Evolutionary conservation across 805 yeast genomes (phyloP), one percentile per base, ranked within the genome.

Genomic region (Candida ipomoeae): DNA sequence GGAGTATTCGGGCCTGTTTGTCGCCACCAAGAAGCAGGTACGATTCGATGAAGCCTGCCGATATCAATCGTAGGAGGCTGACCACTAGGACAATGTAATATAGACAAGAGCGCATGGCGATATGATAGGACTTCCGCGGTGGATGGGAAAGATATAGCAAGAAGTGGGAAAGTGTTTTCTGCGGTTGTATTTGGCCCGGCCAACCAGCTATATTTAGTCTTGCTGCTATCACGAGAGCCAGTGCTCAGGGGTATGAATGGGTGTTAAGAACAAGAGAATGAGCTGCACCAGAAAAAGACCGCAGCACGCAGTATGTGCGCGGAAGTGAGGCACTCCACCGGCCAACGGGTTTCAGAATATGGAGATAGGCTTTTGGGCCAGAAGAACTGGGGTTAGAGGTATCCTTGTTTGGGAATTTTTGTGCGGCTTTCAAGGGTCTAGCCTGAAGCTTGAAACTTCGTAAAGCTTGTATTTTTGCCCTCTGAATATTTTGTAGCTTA

Each of bases 1-100:
- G 49, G 1, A 58, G 50, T 2, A 48, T 36, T 10, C 40, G 26
- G n/a, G 38, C 32, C 26, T 46, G 20, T 32, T 40, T 23, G 20
- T 49, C 35, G 26, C 32, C 13, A 6, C 18, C 41, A 6, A 55
- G 61, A 15, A 70, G 48, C 6, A 52, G 46, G 46, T 51, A 60
- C 3, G 66, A 48, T 29, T 60, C 56, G 20, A 69, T 54, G 45
- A 69, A 62, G 5, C 70, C 65, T 3, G 60, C 62, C 6, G 35
- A 32, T 2, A 46, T 50, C 17, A 40, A 33, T 29, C 44, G 53
- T 36, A 58, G 41, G 5, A 55, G 45, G 15, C 51, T 26, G 33
- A 48, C 31, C 20, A 59, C 40, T 33, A 51, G 36, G 23, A 60
- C 23, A 2, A 56, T 40, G 40, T 46, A 18, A 21, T 32, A 17